phyloP scores from a whole-genome alignment of 768 basidiomycete species.

The Lactifluus subvellereus region DNA sequence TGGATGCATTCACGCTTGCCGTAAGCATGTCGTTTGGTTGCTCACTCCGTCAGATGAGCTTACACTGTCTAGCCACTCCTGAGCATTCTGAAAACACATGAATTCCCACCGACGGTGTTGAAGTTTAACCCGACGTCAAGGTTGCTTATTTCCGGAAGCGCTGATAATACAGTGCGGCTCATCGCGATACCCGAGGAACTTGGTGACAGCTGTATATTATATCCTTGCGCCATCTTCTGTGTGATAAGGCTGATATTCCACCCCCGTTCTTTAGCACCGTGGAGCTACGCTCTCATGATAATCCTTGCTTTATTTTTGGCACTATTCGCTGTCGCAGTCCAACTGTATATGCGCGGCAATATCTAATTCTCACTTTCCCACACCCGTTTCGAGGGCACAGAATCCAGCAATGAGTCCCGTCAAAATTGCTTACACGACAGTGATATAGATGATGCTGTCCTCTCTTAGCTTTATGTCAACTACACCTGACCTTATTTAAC shows the following conservation, averaged over 20 bases:
- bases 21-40: constrained; percentile 36
- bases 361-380: not conserved
- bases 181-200: constrained; percentile 61
- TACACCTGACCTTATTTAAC: not conserved
- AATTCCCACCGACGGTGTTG: constrained; percentile 87
- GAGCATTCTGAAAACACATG: constrained; percentile 89
- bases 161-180: constrained; percentile 81
- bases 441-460: not conserved
- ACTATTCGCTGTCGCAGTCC: constrained; percentile 39
- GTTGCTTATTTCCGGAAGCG: constrained; percentile 83
- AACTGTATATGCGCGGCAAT: constrained; percentile 27
- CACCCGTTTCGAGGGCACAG: not conserved
- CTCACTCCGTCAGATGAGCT: not conserved
- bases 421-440: not conserved
- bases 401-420: not conserved
- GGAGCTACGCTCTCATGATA: constrained; percentile 33
- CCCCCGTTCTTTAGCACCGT: constrained; percentile 30
- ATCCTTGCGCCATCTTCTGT: not conserved
- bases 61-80: constrained; percentile 58
- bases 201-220: constrained; percentile 29
- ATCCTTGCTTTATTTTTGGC: constrained; percentile 40
- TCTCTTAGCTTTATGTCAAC: not conserved
- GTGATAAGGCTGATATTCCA: not conserved
- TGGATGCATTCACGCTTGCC: constrained; percentile 71
- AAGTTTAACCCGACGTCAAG: constrained; percentile 79